Base-by-base conservation (phyloP, 2,329 filamentous ascomycete genomes). In the Alternaria novae-zelandiae region DNA sequence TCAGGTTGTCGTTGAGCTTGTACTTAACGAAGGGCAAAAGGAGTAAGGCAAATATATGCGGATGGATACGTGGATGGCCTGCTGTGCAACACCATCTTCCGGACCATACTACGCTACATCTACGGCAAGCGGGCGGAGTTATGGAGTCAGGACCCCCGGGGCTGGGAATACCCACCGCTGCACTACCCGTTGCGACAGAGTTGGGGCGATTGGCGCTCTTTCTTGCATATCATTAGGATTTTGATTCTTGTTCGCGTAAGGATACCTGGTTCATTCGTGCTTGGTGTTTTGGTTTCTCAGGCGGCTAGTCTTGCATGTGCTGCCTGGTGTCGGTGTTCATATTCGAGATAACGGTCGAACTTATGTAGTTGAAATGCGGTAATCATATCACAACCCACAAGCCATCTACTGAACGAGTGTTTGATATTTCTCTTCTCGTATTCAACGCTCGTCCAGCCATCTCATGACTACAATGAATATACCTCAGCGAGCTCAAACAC, bases 1-100 rank as follows among this genome's bases (percentile, higher is more conserved):
- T 75, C 94, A 97, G 83, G 89, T 99, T 69, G 90, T 99, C 67
- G 84, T 98, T 67, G 96, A 99, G 83, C 86, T 99, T 86, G 83
- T 97, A 69, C 86, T 98, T 71, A 98, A 98, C 79, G 92, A 97
- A 74, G 94, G 93, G 6, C 91, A 95, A 67, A 86, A 85, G 72
- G 86, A 88, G 67, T 81, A 60, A 68, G 7, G 32, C 11, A 44
- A 50, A 17, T 53, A 53, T 8, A 53, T n/a, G 17, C 5, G 20
- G 49, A 41, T 11, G 30, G 49, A 13, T 3, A 36, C 13, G 8
- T 36, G 49, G 13, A 36, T 53, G 28, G 20, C 21, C n/a, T 53
- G 49, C 49, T 53, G 49, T 53, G 49, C 49, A 36, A 13, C n/a
- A 36, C 30, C 21, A 11, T 53, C 8, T 23, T 36, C 10, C 32